Evolutionary conservation across 164 flowering plant genomes (phyloP).

Genomic region (Piper betle): DNA sequence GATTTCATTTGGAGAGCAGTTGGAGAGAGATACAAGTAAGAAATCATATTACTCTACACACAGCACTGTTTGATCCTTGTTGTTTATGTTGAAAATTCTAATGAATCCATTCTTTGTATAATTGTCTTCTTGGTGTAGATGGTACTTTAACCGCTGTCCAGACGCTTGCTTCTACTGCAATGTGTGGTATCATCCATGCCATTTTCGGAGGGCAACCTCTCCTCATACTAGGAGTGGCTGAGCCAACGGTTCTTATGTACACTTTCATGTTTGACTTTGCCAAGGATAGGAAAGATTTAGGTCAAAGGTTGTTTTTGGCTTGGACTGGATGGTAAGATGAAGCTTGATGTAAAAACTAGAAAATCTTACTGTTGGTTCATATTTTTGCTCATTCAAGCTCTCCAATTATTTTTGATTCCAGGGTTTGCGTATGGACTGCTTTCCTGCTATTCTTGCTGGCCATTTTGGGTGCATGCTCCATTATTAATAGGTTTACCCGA

Average conservation of each 20-base stretch:
- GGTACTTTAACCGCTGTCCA: conserved; percentile 88
- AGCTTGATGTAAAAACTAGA: not conserved
- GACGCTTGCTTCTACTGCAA: conserved; percentile 87
- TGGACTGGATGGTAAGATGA: conserved; percentile 86
- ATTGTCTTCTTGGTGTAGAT: conserved; percentile 30
- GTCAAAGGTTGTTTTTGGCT: conserved; percentile 64
- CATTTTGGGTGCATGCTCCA: conserved; percentile 82
- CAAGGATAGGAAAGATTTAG: conserved; percentile 73
- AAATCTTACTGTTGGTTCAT: not conserved
- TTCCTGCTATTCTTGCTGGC: conserved; percentile 75
- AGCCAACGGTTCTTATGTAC: conserved; percentile 96
- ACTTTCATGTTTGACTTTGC: conserved; percentile 90
- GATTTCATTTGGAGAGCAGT: conserved; percentile 93
- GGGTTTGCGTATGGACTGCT: conserved; percentile 99
- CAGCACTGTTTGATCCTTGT: not conserved
- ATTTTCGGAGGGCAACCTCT: conserved; percentile 96
- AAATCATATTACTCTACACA: conserved; percentile 1
- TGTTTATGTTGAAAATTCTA: not conserved
- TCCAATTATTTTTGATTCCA: conserved; percentile 10
- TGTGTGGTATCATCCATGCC: conserved; percentile 93
- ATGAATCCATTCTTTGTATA: not conserved
- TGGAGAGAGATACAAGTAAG: conserved; percentile 72
- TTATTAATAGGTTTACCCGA: conserved; percentile 89
- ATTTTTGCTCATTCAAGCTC: not conserved
- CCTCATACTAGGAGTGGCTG: conserved; percentile 93